Base-by-base conservation (phyloP, 2,329 filamentous ascomycete species). In the Alternaria metachromatica region DNA sequence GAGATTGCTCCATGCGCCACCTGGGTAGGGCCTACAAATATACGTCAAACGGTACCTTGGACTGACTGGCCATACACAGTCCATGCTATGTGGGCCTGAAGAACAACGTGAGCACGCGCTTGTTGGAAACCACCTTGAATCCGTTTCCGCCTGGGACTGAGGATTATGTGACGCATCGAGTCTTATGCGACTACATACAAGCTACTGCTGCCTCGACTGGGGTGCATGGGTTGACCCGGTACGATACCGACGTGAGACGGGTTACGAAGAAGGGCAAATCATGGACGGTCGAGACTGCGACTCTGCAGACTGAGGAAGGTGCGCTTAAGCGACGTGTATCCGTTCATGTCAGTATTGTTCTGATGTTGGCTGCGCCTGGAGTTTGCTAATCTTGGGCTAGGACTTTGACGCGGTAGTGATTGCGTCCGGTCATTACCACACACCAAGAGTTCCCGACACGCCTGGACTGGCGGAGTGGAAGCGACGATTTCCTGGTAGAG, bases 171-270 rank as follows among this genome's bases (percentile, higher is more conserved):
- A 84, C 80, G 3, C 90, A 91, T 62, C 71, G 78, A 15, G 82
- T 85, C 0, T 78, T 92, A 9, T 84, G 85, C 33, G 79, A 84
- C 2, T 92, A 92, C 69, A 85, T 92, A 5, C 86, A 89, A 63
- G 82, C 85, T n/a, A 85, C 89, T 1, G 85, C 89, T 0, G 66
- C 67, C 1, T 77, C 82, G 2, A 82, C 84, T 2, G 85, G 84
- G 1, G 84, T 90, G 0, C 76, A 87, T 3, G 74, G 80, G 0
- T 71, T 82, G 9, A 88, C 87, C 0, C 71, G 79, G 0, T 90
- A 87, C 68, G 80, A 88, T 48, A 90, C 89, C 0, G 81, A 86
- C n/a, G 89, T 92, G 0, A 85, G 86, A 63, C 77, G 80, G 4
- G 70, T 86, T 0, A 64, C 69, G 1, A 91, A 90, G 70, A 72